Evolutionary conservation across 1,139 yeast genomes (phyloP), one percentile per base, ranked within the genome.

Genomic region (Zygosaccharomyces sapae): DNA sequence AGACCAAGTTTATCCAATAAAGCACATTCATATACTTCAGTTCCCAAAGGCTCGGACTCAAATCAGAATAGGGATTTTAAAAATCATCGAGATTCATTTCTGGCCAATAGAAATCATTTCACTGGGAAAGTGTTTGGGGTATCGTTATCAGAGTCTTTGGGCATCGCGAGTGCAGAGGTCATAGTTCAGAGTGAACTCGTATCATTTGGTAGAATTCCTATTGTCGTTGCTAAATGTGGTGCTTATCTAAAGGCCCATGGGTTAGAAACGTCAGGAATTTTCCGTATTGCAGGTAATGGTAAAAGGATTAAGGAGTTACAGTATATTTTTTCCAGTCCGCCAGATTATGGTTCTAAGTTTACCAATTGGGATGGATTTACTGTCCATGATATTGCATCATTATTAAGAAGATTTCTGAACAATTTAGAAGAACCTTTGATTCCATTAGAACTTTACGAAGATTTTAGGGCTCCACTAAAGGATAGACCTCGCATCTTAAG

Each of bases 351-450:
- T 20, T 80, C 88, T 50, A 86, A 84, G 55, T 75, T 90, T 40
- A 79, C 76, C 53, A 55, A 56, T 42, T 92, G 98, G 98, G 88
- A 86, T 46, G 82, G 82, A 38, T 92, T 81, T 67, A 88, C 89
- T 3, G 97, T 92, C 10, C 98, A 94, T 68, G 98, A 94, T 67
- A 97, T 97, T 1, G 96, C 97, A 2, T 86, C 94, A 24, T 75
- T 92, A 31, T 76, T 92, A 49, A 75, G 97, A 62, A 74, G 98
- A 50, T 92, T 80, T 63, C 74, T 94, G 54, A 88, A 90, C 63
- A 84, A 90, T 38, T 75, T 92, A 48, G 95, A 96, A 0, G 97
- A 92, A 60, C 97, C 98, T 0, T 75, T 92, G 47, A 81, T 92
- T 18, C 97, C 97, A 0, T 70, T 88, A 41, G 78, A 77, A 6